Conservation (phyloP, 495 filamentous ascomycete species). For the Aspergillus carlsbadensis region DNA sequence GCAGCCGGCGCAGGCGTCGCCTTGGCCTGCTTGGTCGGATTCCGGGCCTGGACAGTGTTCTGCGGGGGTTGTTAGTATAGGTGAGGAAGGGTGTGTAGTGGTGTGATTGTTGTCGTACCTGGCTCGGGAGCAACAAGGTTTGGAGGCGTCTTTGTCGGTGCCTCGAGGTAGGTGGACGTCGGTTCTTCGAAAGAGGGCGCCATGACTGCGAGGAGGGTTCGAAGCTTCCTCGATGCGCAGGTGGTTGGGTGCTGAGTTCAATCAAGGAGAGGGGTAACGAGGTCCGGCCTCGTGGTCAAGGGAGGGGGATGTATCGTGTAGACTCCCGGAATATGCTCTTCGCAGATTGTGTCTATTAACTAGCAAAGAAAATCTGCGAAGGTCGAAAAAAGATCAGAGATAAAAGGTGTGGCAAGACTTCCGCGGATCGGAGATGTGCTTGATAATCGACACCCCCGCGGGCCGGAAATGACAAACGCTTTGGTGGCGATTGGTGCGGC, state of each 20-base stretch:
- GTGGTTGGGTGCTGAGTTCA: not conserved
- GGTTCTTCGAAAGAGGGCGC: conserved; percentile 71
- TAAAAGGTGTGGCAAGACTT: conserved; percentile 6
- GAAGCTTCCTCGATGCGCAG: not conserved
- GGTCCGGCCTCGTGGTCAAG: not conserved
- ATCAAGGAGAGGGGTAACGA: not conserved
- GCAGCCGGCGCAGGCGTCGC: conserved; percentile 87
- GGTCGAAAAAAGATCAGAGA: not conserved
- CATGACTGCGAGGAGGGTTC: conserved; percentile 39
- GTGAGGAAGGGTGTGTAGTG: not conserved
- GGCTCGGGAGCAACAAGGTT: conserved; percentile 91
- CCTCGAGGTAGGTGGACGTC: conserved; percentile 61
- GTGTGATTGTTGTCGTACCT: conserved; percentile 48
- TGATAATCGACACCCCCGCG: conserved; percentile 32
- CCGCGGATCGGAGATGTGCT: conserved; percentile 23
- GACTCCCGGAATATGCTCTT: not conserved
- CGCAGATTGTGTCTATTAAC: not conserved
- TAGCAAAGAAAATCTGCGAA: not conserved
- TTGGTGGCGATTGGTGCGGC: conserved; percentile 36
- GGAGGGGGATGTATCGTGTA: not conserved
- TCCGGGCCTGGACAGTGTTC: conserved; percentile 97
- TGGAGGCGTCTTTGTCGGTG: conserved; percentile 68
- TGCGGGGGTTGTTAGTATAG: conserved; percentile 15
- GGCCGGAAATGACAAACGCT: conserved; percentile 36
- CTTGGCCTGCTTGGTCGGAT: conserved; percentile 78